Evolutionary conservation across 1,284 basidiomycete genomes (phyloP), one percentile per base, ranked within the genome.

Genomic region (Ceratobasidium sp.): DNA sequence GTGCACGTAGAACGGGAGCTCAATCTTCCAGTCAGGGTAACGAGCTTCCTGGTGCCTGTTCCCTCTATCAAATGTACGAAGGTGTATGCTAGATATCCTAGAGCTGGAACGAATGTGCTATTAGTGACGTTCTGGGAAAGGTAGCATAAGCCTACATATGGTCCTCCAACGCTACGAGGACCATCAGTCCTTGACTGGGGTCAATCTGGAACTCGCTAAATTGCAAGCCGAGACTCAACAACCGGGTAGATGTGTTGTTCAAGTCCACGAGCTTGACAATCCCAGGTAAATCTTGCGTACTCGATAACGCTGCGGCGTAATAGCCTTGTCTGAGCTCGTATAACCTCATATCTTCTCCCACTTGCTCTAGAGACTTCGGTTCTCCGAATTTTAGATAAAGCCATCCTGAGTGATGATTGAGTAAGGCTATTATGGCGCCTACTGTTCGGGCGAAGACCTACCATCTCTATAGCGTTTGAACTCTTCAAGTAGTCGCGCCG

Each of bases 191-290:
- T n/a, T 69, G 66, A 30, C 66, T 69, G 13, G 41, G 35, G 46
- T 69, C 66, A 32, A 69, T 69, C 43, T 69, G 66, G 50, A 69
- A 69, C 28, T 69, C 66, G 66, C 66, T 69, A 47, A 69, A 69
- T 3, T 69, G 30, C 5, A 69, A 28, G 4, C 54, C 52, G 23
- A 69, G 66, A 26, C 23, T 57, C 14, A 69, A 18, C 23, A 57
- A 23, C 9, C 41, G 38, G 16, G 52, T 55, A 1, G 61, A 63
- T 9, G 38, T 35, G 28, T 23, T 58, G 54, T 43, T 47, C 41
- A 69, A 28, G 6, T 49, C 13, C 7, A 43, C 28, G 43, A 69
- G 66, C 21, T 69, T 69, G 50, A 58, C 54, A 21, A 58, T 54
- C 13, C 66, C 66, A 23, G 66, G 66, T 3, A 58, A 43, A 18